A percentile compares a stretch with the other conserved stretches of the same genome.
These are phyloP conservation scores for Pseudogymnoascus sp. DNA, from an alignment of 2,329 filamentous ascomycete species.

Conservation along the genomic window DNA sequence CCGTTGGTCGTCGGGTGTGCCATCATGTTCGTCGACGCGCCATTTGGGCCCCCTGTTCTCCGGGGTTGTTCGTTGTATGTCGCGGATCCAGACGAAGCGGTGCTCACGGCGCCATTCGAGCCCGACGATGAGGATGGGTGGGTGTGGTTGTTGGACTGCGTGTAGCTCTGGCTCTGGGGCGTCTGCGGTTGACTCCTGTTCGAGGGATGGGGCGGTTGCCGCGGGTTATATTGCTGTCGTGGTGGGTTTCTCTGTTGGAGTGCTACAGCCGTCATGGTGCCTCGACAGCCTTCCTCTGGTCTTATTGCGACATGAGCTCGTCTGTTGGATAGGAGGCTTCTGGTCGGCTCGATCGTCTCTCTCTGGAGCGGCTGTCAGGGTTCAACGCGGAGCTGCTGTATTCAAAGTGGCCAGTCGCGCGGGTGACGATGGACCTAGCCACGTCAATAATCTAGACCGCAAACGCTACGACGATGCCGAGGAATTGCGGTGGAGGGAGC, in stretches of 20 bases:
- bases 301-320: slow-evolving; percentile 9
- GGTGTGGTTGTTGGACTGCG: not conserved
- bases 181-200: slow-evolving; percentile 6
- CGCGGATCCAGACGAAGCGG: not conserved
- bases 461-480: not conserved
- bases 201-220: slow-evolving; percentile 22
- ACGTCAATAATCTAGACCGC: slow-evolving; percentile 1
- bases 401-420: not conserved
- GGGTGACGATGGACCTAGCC: not conserved
- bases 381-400: not conserved
- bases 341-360: not conserved
- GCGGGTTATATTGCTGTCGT: slow-evolving; percentile 24
- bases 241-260: slow-evolving; percentile 24
- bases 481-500: slow-evolving; percentile 8
- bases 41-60: not conserved
- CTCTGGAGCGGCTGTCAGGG: not conserved
- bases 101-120: slow-evolving; percentile 8
- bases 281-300: slow-evolving; percentile 11
- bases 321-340: slow-evolving; percentile 3
- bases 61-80: not conserved
- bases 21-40: not conserved
- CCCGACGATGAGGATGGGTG: slow-evolving; percentile 1
- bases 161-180: slow-evolving; percentile 1
- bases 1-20: not conserved
- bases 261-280: slow-evolving; percentile 30